Evolutionary conservation across 2,329 filamentous ascomycete species (phyloP).

Genomic region (Fusarium multiceps): DNA sequence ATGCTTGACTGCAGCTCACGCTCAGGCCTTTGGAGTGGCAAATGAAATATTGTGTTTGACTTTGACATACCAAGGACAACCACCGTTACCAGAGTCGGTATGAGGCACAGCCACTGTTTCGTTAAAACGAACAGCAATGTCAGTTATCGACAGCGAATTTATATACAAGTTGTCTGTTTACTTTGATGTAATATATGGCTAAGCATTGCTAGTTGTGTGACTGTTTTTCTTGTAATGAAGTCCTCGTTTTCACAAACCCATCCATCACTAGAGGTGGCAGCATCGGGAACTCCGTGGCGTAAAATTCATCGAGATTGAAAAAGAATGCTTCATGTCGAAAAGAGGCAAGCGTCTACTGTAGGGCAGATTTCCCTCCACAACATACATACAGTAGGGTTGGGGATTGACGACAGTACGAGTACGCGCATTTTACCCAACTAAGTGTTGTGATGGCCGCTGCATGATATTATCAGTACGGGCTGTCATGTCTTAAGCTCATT

Average conservation of each 20-base stretch:
- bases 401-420: neutral
- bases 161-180: neutral
- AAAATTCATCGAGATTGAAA: neutral
- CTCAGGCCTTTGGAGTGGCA: constrained; percentile 19
- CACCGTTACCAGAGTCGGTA: neutral
- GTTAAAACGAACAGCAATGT: neutral
- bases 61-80: neutral
- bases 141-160: neutral
- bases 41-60: constrained; percentile 5
- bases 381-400: neutral
- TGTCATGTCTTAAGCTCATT: constrained; percentile 23
- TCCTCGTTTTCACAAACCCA: neutral
- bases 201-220: neutral
- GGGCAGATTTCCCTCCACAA: constrained; percentile 7
- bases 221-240: too few species aligned
- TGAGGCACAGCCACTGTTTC: neutral
- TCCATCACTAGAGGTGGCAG: neutral
- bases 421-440: neutral
- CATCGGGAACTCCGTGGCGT: neutral
- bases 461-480: constrained; percentile 18
- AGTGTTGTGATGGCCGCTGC: constrained; percentile 21
- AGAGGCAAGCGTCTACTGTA: neutral
- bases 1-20: neutral
- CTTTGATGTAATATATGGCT: neutral
- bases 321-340: neutral